Conservation (phyloP, 1,139 yeast species). For the Yamadazyma taylorii region DNA sequence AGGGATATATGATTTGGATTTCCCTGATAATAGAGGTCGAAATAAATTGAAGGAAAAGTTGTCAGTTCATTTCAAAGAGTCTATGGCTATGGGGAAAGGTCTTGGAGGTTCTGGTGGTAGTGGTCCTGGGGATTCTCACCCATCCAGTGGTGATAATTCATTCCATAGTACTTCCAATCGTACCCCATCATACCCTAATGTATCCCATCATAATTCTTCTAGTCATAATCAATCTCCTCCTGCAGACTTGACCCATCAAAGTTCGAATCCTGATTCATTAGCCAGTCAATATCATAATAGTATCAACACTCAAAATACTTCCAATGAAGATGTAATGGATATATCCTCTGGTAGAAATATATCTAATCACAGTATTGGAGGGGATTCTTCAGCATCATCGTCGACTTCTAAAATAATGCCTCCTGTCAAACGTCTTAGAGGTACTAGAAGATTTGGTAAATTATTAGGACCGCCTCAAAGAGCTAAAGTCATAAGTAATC, state of each 20-base stretch:
- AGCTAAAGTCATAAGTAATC: neutral
- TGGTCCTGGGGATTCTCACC: too few relatives aligned
- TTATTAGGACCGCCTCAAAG: slow-evolving; percentile 30
- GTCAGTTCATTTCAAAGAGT: slow-evolving; percentile 32
- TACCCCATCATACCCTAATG: neutral
- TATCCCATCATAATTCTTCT: slow-evolving; percentile 1
- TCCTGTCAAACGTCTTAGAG: slow-evolving; percentile 22
- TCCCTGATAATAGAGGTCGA: slow-evolving; percentile 23
- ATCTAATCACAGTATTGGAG: slow-evolving; percentile 4
- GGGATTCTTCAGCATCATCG: neutral
- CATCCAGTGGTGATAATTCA: too few relatives aligned
- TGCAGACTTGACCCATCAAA: slow-evolving; percentile 1
- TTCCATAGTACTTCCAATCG: neutral
- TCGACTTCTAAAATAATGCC: slow-evolving; percentile 8
- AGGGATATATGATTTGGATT: slow-evolving; percentile 36
- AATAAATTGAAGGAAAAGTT: slow-evolving; percentile 27
- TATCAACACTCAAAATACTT: slow-evolving; percentile 1
- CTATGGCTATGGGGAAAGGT: neutral
- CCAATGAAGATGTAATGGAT: neutral
- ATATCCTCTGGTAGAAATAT: slow-evolving; percentile 1
- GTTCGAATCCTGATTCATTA: slow-evolving; percentile 2
- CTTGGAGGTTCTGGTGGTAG: too few relatives aligned
- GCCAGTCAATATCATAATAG: neutral
- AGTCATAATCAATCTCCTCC: neutral
- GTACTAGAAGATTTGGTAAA: slow-evolving; percentile 36